Base-by-base conservation (phyloP, 345 rosid genomes). In the Hibiscus syriacus region DNA sequence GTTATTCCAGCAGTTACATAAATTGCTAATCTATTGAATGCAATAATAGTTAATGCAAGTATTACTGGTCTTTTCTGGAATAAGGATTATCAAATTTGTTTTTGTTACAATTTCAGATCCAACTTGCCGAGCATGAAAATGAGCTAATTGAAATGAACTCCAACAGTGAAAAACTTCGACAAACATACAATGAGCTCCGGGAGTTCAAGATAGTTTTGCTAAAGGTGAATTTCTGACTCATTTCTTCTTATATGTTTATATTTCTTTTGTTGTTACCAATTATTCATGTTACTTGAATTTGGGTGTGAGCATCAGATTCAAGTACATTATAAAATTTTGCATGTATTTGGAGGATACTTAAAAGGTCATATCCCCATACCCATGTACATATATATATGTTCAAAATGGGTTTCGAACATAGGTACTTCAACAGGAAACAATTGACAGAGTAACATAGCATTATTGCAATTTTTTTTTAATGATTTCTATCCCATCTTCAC, bases 131-230 rank as follows among this genome's bases (percentile, higher is more conserved):
- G 70, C 94, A 87, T 71, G 98, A 93, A 70, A 90, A 80, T 55
- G 98, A 93, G 74, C 85, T 93, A 50, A 81, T 87, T 77, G 98
- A 93, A 79, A 87, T 89, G 92, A 93, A 89, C 73, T 90, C 96
- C 19, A 93, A 93, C 76, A 77, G 91, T 78, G 98, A 87, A n/a
- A n/a, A 81, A 80, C 98, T 93, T 77, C 88, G 79, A 70, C 91
- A 85, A 77, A 77, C 91, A 25, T 87, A 85, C 79, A 93, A 89
- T 72, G 98, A 93, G 79, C 96, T 93, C 32, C 79, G 90, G 63
- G 98, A 90, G 81, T 93, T 90, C 78, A 93, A 87, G 81, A 81
- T 90, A 78, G 98, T 90, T 52, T 79, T 93, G 81, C 85, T 89
- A 78, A 89, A 93, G 91, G 98, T 87, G 80, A 49, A 68, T 65